Evolutionary conservation across 306 rosid genomes (phyloP).

Genomic region (Rosa persica): DNA sequence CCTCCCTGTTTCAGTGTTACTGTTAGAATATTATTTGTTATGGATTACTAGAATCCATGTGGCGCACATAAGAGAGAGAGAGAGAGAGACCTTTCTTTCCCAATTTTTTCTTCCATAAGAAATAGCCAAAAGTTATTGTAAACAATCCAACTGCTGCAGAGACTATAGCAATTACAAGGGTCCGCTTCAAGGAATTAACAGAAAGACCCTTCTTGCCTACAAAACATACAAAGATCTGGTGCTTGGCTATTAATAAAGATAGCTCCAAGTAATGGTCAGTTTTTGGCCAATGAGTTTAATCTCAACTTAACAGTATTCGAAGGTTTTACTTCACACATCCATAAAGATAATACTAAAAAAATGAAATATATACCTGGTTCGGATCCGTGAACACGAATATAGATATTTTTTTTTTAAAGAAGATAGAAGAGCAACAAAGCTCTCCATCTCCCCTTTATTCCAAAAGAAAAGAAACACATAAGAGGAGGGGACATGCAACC

Average conservation of each 20-base stretch:
- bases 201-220: neutral
- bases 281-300: neutral
- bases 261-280: neutral
- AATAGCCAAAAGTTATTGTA: neutral
- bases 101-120: neutral
- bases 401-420: neutral
- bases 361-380: neutral
- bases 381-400: neutral
- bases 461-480: too few species aligned
- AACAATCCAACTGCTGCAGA: neutral
- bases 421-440: too few species aligned
- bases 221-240: neutral
- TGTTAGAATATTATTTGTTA: neutral
- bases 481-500: too few species aligned
- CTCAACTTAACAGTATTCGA: neutral
- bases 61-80: neutral
- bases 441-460: too few species aligned
- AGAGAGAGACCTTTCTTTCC: neutral
- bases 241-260: neutral
- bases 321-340: neutral
- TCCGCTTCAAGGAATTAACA: neutral
- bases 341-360: neutral
- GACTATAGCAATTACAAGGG: neutral
- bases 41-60: neutral
- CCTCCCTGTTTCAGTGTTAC: neutral